A percentile compares a stretch with the other conserved stretches of the same genome.
Evolutionary conservation across 495 filamentous ascomycete genomes (phyloP).

Genomic region (Penicillium canescens): DNA sequence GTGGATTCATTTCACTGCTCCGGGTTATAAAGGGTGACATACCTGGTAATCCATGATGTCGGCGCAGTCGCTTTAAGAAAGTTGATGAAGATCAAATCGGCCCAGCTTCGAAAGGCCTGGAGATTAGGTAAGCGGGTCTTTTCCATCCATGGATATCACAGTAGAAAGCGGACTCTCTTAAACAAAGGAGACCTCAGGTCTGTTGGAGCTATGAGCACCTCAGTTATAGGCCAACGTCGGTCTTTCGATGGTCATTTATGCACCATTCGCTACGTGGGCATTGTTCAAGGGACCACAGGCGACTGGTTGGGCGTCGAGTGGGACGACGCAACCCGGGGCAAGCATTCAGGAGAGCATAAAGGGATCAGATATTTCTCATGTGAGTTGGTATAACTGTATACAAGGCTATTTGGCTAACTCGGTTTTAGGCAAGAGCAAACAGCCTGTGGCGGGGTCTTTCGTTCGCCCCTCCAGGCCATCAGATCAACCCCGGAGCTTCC

Average conservation of each 20-base stretch:
- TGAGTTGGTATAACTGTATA: slow-evolving; percentile 33
- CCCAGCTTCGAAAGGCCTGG: slow-evolving; percentile 9
- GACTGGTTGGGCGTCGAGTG: slow-evolving; percentile 96
- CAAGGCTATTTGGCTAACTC: slow-evolving; percentile 7
- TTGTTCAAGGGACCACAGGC: slow-evolving; percentile 72
- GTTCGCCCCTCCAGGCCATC: slow-evolving; percentile 71
- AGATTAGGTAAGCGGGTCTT: slow-evolving; percentile 30
- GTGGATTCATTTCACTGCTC: background rate
- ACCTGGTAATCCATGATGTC: slow-evolving; percentile 63
- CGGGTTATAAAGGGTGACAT: slow-evolving; percentile 9
- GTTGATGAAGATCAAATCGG: slow-evolving; percentile 20
- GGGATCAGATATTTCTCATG: slow-evolving; percentile 83
- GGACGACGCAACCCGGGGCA: slow-evolving; percentile 83
- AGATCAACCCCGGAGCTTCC: slow-evolving; percentile 68
- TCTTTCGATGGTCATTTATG: slow-evolving; percentile 74
- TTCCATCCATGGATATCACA: background rate
- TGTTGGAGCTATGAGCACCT: slow-evolving; percentile 8
- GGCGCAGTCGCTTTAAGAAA: slow-evolving; percentile 3
- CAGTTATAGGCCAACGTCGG: slow-evolving; percentile 56
- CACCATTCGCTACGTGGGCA: slow-evolving; percentile 82
- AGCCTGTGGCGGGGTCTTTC: slow-evolving; percentile 77
- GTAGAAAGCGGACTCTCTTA: background rate
- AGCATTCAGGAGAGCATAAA: slow-evolving; percentile 82
- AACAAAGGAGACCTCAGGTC: background rate
- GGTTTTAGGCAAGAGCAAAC: slow-evolving; percentile 61